Evolutionary conservation across 1,284 basidiomycete genomes (phyloP).

Genomic region (Meira nashicola): DNA sequence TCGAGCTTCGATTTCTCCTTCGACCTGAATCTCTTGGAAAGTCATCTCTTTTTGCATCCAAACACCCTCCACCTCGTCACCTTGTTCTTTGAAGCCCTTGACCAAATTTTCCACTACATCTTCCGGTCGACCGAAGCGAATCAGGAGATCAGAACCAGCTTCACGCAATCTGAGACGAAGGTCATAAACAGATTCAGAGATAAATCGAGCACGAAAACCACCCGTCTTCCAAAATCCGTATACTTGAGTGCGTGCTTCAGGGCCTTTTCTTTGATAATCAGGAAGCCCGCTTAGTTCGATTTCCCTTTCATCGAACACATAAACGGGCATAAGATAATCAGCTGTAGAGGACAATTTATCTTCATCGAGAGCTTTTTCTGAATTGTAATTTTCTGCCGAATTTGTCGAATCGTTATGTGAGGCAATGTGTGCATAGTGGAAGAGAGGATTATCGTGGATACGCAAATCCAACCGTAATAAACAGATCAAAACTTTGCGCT

Average conservation of each 20-base stretch:
- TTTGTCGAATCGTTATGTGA: not conserved
- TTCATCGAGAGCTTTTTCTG: conserved; percentile 23
- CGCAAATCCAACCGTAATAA: conserved; percentile 42
- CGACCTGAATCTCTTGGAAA: conserved; percentile 32
- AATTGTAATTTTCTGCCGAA: conserved; percentile 27
- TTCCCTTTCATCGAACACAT: conserved; percentile 59
- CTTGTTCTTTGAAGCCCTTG: conserved; percentile 29
- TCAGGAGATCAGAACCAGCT: conserved; percentile 56
- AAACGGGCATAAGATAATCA: conserved; percentile 59
- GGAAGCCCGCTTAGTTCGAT: conserved; percentile 58
- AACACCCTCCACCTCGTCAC: conserved; percentile 41
- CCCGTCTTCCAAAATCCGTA: conserved; percentile 59
- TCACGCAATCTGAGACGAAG: conserved; percentile 54
- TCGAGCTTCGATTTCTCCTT: conserved; percentile 28
- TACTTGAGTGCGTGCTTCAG: conserved; percentile 53
- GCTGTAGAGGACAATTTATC: conserved; percentile 38
- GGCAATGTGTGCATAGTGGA: conserved; percentile 38
- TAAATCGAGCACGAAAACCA: conserved; percentile 54
- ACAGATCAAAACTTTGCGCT: conserved; percentile 31
- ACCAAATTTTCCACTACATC: conserved; percentile 44
- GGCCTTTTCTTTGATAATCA: conserved; percentile 50
- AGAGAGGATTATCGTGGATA: conserved; percentile 58
- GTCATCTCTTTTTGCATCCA: conserved; percentile 49
- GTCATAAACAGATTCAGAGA: conserved; percentile 58
- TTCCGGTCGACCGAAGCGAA: conserved; percentile 58